Evolutionary conservation across 768 basidiomycete species (phyloP).

Genomic region (Xerocomellus intermedius): DNA sequence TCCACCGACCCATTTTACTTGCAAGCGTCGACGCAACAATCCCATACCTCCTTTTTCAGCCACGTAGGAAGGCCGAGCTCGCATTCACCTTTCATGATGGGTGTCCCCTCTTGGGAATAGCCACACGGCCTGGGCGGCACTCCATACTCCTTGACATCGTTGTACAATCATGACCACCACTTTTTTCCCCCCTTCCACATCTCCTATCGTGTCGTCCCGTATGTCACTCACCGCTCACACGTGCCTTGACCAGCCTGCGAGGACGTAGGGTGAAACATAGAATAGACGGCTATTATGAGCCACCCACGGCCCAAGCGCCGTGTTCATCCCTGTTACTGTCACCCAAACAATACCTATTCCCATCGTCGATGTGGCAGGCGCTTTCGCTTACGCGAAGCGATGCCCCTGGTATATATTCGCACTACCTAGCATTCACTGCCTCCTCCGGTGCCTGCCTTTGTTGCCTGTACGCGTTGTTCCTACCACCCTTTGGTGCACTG

Average conservation of each 20-base stretch:
- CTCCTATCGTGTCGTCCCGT: slow-evolving; percentile 7
- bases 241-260: neutral
- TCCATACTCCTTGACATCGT: slow-evolving; percentile 7
- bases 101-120: slow-evolving; percentile 27
- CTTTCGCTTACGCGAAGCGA: neutral
- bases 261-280: slow-evolving; percentile 4
- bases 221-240: neutral
- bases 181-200: neutral
- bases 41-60: slow-evolving; percentile 34
- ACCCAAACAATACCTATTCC: slow-evolving; percentile 6
- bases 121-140: neutral
- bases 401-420: neutral
- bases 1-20: slow-evolving; percentile 52
- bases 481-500: neutral
- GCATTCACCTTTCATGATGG: slow-evolving; percentile 40
- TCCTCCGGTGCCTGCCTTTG: neutral
- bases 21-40: slow-evolving; percentile 37
- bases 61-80: slow-evolving; percentile 38
- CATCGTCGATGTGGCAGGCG: neutral
- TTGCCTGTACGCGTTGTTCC: neutral
- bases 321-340: neutral
- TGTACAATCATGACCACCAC: slow-evolving; percentile 12
- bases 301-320: neutral
- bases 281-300: slow-evolving; percentile 11
- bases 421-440: neutral